Evolutionary conservation across 1,284 basidiomycete genomes (phyloP).

Genomic region (Coniferiporia sulphurascens): DNA sequence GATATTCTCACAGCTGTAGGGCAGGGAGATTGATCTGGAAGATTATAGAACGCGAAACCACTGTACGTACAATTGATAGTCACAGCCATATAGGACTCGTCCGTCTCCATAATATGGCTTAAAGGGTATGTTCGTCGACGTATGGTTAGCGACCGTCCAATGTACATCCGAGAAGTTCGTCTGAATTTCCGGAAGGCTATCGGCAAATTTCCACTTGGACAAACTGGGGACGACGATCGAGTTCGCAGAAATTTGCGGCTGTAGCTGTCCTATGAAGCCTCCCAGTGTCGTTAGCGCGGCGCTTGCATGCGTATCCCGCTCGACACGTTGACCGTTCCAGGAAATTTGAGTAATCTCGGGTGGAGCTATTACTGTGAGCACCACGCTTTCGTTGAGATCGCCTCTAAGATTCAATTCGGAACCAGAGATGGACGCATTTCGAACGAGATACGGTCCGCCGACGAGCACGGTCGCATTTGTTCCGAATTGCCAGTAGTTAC

Average conservation of each 20-base stretch:
- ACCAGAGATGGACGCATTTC: conserved; percentile 38
- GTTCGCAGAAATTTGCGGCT: neutral
- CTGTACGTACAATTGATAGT: conserved; percentile 70
- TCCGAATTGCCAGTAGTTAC: conserved; percentile 46
- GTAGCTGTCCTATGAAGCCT: conserved; percentile 17
- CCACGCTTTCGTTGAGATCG: conserved; percentile 41
- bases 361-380: conserved; percentile 50
- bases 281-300: conserved; percentile 19
- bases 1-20: conserved; percentile 64
- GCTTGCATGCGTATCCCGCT: conserved; percentile 19
- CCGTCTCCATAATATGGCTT: conserved; percentile 69
- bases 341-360: conserved; percentile 44
- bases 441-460: conserved; percentile 54
- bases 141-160: conserved; percentile 66
- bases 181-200: conserved; percentile 67
- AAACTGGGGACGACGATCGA: neutral
- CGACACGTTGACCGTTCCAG: conserved; percentile 63
- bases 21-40: neutral
- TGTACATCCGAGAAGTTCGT: conserved; percentile 49
- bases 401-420: conserved; percentile 39
- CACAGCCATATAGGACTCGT: conserved; percentile 70
- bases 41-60: neutral
- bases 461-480: conserved; percentile 49
- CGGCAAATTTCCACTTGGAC: conserved; percentile 55
- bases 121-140: conserved; percentile 61